phyloP scores from a whole-genome alignment of 164 flowering plant species.

The Platanus orientalis region DNA sequence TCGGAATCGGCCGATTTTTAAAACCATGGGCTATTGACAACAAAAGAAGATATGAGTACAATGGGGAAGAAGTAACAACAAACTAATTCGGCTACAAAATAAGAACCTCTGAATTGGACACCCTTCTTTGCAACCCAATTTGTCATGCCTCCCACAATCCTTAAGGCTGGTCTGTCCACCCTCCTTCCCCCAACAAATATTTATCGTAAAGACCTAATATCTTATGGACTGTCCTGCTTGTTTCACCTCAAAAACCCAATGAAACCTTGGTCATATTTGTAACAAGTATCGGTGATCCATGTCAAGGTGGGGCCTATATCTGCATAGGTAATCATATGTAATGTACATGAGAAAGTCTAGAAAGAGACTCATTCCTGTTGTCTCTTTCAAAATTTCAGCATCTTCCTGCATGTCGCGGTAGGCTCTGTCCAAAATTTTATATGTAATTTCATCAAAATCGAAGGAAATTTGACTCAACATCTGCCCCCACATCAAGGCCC shows the following conservation, averaged over 20 bases:
- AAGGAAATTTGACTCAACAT: conserved; percentile 50
- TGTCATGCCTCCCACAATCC: too few relatives aligned
- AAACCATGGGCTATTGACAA: too few relatives aligned
- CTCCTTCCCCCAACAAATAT: too few relatives aligned
- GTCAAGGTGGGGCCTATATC: conserved; percentile 26
- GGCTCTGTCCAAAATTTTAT: conserved; percentile 53
- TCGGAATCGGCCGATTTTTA: too few relatives aligned
- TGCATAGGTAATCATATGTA: conserved; percentile 52
- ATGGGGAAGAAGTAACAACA: too few relatives aligned
- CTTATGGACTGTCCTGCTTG: too few relatives aligned
- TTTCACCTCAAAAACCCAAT: conserved; percentile 9
- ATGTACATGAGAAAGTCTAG: conserved; percentile 85
- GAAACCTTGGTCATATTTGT: conserved; percentile 11
- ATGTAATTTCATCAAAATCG: conserved; percentile 59
- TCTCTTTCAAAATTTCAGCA: conserved; percentile 21
- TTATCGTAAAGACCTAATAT: too few relatives aligned
- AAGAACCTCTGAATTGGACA: too few relatives aligned
- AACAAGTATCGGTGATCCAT: conserved; percentile 8
- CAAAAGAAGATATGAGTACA: too few relatives aligned
- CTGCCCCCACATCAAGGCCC: conserved; percentile 64
- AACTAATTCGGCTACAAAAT: too few relatives aligned
- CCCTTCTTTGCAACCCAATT: too few relatives aligned
- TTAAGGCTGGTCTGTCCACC: too few relatives aligned
- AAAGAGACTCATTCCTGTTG: conserved; percentile 51
- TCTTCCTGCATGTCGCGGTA: conserved; percentile 23